Conservation (phyloP, 2,329 filamentous ascomycete species). For the Phialophora verrucosa region DNA sequence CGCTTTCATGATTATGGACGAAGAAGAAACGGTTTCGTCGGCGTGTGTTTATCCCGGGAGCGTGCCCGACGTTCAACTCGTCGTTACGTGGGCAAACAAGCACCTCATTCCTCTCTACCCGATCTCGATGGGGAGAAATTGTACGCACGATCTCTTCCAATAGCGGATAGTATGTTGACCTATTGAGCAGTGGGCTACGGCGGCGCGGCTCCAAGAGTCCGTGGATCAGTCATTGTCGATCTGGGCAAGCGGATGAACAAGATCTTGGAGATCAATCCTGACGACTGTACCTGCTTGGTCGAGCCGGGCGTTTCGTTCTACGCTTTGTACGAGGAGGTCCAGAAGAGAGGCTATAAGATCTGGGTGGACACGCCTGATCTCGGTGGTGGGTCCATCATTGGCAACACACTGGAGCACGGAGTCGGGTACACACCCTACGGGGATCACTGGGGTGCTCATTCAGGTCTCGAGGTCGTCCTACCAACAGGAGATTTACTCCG, state of each 20-base stretch:
- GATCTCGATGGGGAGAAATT: constrained; percentile 28
- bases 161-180: background rate
- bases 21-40: constrained; percentile 52
- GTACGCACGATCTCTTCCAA: background rate
- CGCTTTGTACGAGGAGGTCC: constrained; percentile 48
- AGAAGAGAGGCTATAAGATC: constrained; percentile 46
- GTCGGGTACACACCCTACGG: constrained; percentile 43
- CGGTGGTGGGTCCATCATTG: constrained; percentile 15
- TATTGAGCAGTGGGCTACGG: constrained; percentile 47
- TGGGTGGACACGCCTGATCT: constrained; percentile 48
- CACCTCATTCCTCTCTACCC: constrained; percentile 47
- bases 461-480: constrained; percentile 52
- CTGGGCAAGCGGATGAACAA: constrained; percentile 51
- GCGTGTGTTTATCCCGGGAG: constrained; percentile 48
- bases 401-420: constrained; percentile 44
- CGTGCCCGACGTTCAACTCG: constrained; percentile 46
- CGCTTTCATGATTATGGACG: constrained; percentile 50
- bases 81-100: constrained; percentile 45
- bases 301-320: constrained; percentile 53
- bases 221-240: constrained; percentile 52
- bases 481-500: constrained; percentile 48
- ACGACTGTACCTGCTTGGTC: constrained; percentile 50
- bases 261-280: constrained; percentile 47
- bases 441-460: constrained; percentile 55
- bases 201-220: constrained; percentile 52